A percentile compares a stretch with the other conserved stretches of the same genome.
These are phyloP conservation scores for Acanthamoeba healyi DNA, from an alignment of 208 protist species.

Conservation along the genomic window DNA sequence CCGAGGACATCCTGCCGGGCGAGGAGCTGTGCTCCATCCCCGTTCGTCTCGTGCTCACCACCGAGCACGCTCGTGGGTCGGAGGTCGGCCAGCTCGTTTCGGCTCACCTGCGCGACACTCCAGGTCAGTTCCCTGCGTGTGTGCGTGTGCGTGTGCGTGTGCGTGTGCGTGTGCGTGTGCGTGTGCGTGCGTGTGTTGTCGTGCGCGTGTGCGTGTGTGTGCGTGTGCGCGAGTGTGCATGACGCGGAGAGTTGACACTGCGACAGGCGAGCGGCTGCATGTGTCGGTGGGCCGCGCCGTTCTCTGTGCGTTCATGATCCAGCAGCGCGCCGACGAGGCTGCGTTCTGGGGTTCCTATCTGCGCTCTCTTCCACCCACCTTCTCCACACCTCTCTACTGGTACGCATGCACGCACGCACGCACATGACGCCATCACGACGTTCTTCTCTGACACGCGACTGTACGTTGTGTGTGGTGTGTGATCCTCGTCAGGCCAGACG, in stretches of 20 bases:
- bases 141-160: too few relatives aligned
- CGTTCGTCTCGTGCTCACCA: neutral
- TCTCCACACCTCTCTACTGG: conserved; percentile 26
- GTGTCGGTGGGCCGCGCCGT: conserved; percentile 16
- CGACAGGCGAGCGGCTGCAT: neutral
- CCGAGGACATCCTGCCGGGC: neutral
- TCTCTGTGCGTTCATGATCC: neutral
- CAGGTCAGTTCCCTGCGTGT: neutral
- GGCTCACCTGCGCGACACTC: neutral
- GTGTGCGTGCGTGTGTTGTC: too few relatives aligned
- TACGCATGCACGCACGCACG: neutral
- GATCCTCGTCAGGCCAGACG: conserved; percentile 19
- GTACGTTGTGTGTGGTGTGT: too few relatives aligned
- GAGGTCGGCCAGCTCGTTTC: neutral
- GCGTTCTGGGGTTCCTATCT: conserved; percentile 35
- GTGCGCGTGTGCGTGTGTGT: too few relatives aligned
- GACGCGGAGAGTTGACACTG: too few relatives aligned
- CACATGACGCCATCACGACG: too few relatives aligned
- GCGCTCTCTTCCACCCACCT: conserved; percentile 3
- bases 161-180: too few relatives aligned
- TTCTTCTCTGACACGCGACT: too few relatives aligned
- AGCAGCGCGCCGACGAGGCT: neutral
- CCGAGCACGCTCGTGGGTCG: neutral
- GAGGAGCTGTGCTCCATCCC: conserved; percentile 18
- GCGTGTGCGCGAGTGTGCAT: too few relatives aligned